A percentile compares a stretch with the other conserved stretches of the same genome.
Evolutionary conservation across 1,284 basidiomycete genomes (phyloP).

Genomic region (Xerocomus minutiporus): DNA sequence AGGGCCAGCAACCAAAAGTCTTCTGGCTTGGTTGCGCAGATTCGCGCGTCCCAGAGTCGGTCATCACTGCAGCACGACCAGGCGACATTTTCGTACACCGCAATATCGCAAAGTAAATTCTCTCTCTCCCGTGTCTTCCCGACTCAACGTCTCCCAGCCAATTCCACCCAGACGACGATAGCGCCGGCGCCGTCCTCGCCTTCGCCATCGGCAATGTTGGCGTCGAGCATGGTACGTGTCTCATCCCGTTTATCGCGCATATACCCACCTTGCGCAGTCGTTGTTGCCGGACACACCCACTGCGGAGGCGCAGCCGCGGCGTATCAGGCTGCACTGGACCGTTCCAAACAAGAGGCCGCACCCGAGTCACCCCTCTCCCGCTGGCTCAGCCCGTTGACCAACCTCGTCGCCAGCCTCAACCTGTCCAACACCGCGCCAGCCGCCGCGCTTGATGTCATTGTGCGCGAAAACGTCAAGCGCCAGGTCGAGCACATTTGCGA

Average conservation of each 20-base stretch:
- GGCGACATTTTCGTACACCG: slow-evolving; percentile 70
- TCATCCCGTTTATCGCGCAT: background rate
- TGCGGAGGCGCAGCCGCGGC: slow-evolving; percentile 78
- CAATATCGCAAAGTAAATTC: slow-evolving; percentile 60
- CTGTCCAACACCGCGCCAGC: slow-evolving; percentile 37
- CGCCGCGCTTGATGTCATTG: slow-evolving; percentile 53
- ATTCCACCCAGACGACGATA: slow-evolving; percentile 77
- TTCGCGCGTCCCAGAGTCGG: slow-evolving; percentile 61
- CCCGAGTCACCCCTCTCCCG: slow-evolving; percentile 37
- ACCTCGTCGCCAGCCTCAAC: slow-evolving; percentile 49
- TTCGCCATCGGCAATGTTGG: slow-evolving; percentile 79
- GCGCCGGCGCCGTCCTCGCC: slow-evolving; percentile 71
- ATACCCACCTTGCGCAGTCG: slow-evolving; percentile 44
- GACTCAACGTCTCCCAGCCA: slow-evolving; percentile 46
- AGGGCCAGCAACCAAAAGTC: slow-evolving; percentile 67
- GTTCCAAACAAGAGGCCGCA: slow-evolving; percentile 8
- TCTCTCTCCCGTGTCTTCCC: background rate
- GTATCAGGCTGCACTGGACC: slow-evolving; percentile 36
- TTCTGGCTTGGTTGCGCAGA: slow-evolving; percentile 73
- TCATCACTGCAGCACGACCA: slow-evolving; percentile 51
- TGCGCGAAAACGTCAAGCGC: slow-evolving; percentile 72
- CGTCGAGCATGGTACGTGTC: slow-evolving; percentile 72
- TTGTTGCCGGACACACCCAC: slow-evolving; percentile 77
- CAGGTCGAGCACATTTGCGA: slow-evolving; percentile 73
- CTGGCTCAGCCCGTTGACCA: slow-evolving; percentile 72